Evolutionary conservation across 192 early-diverging fungal species (phyloP).

Genomic region (Ambispora gerdemannii): DNA sequence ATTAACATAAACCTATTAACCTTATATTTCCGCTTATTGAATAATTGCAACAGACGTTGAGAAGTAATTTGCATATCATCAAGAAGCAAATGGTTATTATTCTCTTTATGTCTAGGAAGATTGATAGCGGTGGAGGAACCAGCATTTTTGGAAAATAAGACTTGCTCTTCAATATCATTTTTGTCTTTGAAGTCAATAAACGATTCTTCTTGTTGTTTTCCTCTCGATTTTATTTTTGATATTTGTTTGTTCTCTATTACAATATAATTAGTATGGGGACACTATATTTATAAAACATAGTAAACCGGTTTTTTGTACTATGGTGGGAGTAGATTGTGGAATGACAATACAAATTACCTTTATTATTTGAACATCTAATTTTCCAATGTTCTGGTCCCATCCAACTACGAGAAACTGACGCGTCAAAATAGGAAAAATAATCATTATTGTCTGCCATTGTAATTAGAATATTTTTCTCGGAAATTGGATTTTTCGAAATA

Average conservation of each 20-base stretch:
- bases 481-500: constrained; percentile 28
- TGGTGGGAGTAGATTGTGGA: neutral
- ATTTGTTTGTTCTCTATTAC: constrained; percentile 30
- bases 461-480: constrained; percentile 32
- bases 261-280: neutral
- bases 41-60: constrained; percentile 50
- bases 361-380: constrained; percentile 35
- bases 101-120: constrained; percentile 54
- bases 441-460: constrained; percentile 53
- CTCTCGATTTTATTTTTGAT: constrained; percentile 39
- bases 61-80: constrained; percentile 75
- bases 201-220: constrained; percentile 45
- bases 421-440: constrained; percentile 86
- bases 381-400: constrained; percentile 94
- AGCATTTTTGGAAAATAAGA: constrained; percentile 69
- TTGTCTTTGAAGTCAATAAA: constrained; percentile 64
- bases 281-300: no score
- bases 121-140: constrained; percentile 49
- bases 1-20: constrained; percentile 34
- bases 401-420: constrained; percentile 76
- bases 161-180: constrained; percentile 54
- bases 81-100: constrained; percentile 67
- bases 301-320: no score
- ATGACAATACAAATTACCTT: neutral
- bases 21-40: constrained; percentile 45